Percentiles rank a stretch among this genome's conserved stretches.
Evolutionary conservation across 148 eudicot species (phyloP).

Genomic region (Chenopodium formosanum): DNA sequence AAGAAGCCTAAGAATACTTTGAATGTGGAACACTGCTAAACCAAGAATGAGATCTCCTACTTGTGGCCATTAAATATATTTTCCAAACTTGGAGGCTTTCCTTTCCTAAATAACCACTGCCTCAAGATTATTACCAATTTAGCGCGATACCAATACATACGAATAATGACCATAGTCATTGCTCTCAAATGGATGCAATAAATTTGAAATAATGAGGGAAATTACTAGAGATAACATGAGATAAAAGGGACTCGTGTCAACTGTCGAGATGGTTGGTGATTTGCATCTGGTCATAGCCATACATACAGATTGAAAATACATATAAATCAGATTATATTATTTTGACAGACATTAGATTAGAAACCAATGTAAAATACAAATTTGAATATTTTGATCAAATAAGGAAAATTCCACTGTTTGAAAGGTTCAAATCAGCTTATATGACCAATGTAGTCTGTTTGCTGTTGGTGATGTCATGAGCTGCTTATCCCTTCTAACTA

Average conservation of each 20-base stretch:
- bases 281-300: too few relatives aligned
- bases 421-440: slow-evolving; percentile 3
- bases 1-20: slow-evolving; percentile 22
- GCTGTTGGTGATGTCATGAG: background rate
- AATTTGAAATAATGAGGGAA: background rate
- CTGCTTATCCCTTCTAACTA: background rate
- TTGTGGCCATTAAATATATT: slow-evolving; percentile 18
- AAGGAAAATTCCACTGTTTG: background rate
- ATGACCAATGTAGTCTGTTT: background rate
- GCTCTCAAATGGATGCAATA: background rate
- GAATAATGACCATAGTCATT: background rate
- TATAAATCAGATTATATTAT: background rate
- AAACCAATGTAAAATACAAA: background rate
- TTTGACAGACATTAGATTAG: background rate
- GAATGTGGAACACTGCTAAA: slow-evolving; percentile 20
- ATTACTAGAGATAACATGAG: background rate
- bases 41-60: slow-evolving; percentile 10
- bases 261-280: background rate
- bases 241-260: background rate
- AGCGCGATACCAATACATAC: background rate
- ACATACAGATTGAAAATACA: background rate
- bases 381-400: background rate
- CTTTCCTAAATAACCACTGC: background rate
- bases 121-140: background rate
- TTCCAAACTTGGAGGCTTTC: slow-evolving; percentile 22